These are phyloP conservation scores for Suillus spraguei DNA, from an alignment of 768 basidiomycete species.

Conservation along the genomic window DNA sequence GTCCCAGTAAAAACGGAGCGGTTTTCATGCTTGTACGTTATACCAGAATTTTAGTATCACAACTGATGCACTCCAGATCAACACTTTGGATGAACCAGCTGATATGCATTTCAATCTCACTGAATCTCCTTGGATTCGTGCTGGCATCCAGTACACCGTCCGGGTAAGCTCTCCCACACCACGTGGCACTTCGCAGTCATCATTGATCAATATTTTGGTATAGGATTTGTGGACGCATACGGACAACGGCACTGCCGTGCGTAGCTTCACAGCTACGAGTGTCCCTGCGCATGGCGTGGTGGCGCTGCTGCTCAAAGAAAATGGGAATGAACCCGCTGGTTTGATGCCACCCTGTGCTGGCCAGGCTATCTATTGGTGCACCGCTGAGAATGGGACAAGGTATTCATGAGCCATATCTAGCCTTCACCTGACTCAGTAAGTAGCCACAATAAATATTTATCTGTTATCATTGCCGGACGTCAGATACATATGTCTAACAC, in stretches of 20 bases:
- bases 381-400: conserved; percentile 56
- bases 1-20: conserved; percentile 60
- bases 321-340: conserved; percentile 66
- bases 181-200: neutral
- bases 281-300: conserved; percentile 68
- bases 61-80: conserved; percentile 43
- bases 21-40: conserved; percentile 63
- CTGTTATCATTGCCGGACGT: neutral
- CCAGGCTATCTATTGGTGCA: conserved; percentile 51
- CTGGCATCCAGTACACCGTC: conserved; percentile 62
- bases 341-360: conserved; percentile 56
- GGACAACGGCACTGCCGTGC: conserved; percentile 63
- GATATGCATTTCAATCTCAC: conserved; percentile 64
- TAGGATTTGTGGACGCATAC: conserved; percentile 78
- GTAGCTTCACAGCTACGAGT: conserved; percentile 47
- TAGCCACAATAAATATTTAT: neutral
- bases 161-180: conserved; percentile 42
- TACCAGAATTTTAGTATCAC: neutral
- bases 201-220: neutral
- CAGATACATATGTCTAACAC: neutral
- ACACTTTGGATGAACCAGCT: conserved; percentile 52
- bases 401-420: conserved; percentile 14
- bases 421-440: neutral
- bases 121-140: conserved; percentile 71
- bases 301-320: conserved; percentile 64